A percentile compares a stretch with the other conserved stretches of the same genome.
These are phyloP conservation scores for Xylariaceae sp. DNA, from an alignment of 2,329 filamentous ascomycete genomes.

Conservation along the genomic window DNA sequence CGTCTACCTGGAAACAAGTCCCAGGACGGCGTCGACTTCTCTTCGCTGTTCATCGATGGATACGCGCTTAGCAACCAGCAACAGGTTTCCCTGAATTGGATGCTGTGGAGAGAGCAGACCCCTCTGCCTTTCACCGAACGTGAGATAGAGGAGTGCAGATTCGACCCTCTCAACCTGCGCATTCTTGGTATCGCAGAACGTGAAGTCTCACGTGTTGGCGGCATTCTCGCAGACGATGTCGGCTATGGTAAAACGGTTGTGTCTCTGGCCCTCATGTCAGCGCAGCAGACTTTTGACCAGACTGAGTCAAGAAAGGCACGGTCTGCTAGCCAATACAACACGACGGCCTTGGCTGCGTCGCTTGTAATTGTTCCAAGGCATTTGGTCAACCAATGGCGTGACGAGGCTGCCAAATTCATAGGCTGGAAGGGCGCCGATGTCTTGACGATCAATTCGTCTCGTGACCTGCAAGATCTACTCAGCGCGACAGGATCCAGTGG, in stretches of 20 bases:
- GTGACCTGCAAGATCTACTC: slow-evolving; percentile 8
- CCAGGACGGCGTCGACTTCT: neutral
- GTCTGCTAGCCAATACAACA: slow-evolving; percentile 2
- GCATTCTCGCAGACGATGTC: slow-evolving; percentile 40
- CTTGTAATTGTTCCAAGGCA: slow-evolving; percentile 39
- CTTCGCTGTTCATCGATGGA: neutral
- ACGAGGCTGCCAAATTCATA: slow-evolving; percentile 34
- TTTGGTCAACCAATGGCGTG: slow-evolving; percentile 38
- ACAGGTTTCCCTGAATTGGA: slow-evolving; percentile 30
- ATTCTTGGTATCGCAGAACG: slow-evolving; percentile 31
- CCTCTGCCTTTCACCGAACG: slow-evolving; percentile 31
- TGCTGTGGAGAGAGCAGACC: slow-evolving; percentile 26
- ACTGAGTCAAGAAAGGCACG: slow-evolving; percentile 20
- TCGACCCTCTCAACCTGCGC: slow-evolving; percentile 32
- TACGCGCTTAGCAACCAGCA: slow-evolving; percentile 23
- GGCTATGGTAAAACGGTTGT: slow-evolving; percentile 43
- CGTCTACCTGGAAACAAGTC: slow-evolving; percentile 1
- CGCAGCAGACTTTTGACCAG: slow-evolving; percentile 24
- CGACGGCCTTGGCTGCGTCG: slow-evolving; percentile 33
- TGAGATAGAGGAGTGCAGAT: slow-evolving; percentile 37
- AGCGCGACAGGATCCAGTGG: neutral
- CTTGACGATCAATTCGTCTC: slow-evolving; percentile 25
- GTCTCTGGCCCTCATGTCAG: slow-evolving; percentile 35
- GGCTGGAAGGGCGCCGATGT: slow-evolving; percentile 21
- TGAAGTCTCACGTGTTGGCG: slow-evolving; percentile 31